Conservation (phyloP, 2,329 filamentous ascomycete genomes). For the Hymenoscyphus salicellus region DNA sequence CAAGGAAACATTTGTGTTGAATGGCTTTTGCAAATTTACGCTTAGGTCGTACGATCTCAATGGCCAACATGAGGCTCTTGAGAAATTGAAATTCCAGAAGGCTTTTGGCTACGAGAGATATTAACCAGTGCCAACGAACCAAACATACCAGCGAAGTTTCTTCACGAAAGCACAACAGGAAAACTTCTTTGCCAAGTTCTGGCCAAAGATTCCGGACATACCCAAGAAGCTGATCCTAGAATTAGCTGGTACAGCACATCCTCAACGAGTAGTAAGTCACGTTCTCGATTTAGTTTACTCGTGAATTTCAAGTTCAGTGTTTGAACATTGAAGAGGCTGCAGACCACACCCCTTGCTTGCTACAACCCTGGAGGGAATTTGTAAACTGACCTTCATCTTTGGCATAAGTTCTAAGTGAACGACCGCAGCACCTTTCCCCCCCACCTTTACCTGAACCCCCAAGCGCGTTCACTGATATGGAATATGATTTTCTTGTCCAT, state of each 20-base stretch:
- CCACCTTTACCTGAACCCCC: neutral
- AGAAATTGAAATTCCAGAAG: neutral
- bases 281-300: neutral
- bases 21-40: neutral
- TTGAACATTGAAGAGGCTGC: neutral
- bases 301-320: neutral
- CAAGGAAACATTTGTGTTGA: neutral
- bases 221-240: neutral
- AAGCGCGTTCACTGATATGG: neutral
- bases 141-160: neutral
- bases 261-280: neutral
- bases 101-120: neutral
- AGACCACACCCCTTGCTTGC: neutral
- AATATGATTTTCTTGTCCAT: neutral
- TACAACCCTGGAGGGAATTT: neutral
- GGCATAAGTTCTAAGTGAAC: neutral
- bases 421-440: neutral
- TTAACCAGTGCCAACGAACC: neutral
- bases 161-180: neutral
- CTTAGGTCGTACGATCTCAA: neutral
- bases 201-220: neutral
- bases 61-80: neutral
- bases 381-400: neutral
- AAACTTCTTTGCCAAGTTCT: neutral
- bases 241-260: neutral